These are phyloP conservation scores for Malbranchea cinnamomea DNA, from an alignment of 2,329 filamentous ascomycete genomes.

Conservation along the genomic window DNA sequence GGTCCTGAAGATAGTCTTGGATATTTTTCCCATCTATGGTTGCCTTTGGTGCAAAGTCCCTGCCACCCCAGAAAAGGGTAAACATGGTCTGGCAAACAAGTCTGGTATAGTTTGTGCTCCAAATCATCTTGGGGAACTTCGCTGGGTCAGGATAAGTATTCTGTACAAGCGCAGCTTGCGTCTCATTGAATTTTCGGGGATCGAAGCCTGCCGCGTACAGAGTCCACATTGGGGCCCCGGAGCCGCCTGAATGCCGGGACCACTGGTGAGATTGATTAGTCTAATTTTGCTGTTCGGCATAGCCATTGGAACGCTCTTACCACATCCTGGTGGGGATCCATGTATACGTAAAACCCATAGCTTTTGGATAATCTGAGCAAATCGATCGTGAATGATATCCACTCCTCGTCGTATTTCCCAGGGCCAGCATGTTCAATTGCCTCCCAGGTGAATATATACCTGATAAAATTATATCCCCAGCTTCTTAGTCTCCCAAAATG, in stretches of 20 bases:
- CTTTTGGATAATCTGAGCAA: constrained; percentile 68
- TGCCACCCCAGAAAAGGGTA: constrained; percentile 82
- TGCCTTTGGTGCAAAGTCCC: constrained; percentile 87
- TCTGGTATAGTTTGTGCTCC: constrained; percentile 92
- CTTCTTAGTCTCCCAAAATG: constrained; percentile 77
- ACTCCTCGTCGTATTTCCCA: constrained; percentile 83
- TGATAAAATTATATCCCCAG: constrained; percentile 90
- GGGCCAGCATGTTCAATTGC: constrained; percentile 90
- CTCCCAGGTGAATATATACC: constrained; percentile 98
- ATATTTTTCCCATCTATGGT: constrained; percentile 92
- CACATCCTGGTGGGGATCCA: constrained; percentile 98
- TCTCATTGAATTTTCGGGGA: constrained; percentile 67
- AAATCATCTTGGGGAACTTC: constrained; percentile 95
- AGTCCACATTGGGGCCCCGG: constrained; percentile 95
- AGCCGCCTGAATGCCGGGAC: constrained; percentile 88
- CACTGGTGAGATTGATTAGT: constrained; percentile 40
- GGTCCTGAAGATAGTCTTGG: constrained; percentile 81
- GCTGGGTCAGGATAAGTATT: constrained; percentile 80
- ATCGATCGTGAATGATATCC: constrained; percentile 80
- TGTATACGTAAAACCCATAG: constrained; percentile 92
- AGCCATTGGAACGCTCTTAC: constrained; percentile 29
- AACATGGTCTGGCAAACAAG: constrained; percentile 82
- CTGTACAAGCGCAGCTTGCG: constrained; percentile 84
- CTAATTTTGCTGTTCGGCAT: neutral
- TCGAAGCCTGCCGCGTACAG: constrained; percentile 87